Evolutionary conservation across 176 grass and related monocot species (phyloP).

Genomic region (Poa pratensis): DNA sequence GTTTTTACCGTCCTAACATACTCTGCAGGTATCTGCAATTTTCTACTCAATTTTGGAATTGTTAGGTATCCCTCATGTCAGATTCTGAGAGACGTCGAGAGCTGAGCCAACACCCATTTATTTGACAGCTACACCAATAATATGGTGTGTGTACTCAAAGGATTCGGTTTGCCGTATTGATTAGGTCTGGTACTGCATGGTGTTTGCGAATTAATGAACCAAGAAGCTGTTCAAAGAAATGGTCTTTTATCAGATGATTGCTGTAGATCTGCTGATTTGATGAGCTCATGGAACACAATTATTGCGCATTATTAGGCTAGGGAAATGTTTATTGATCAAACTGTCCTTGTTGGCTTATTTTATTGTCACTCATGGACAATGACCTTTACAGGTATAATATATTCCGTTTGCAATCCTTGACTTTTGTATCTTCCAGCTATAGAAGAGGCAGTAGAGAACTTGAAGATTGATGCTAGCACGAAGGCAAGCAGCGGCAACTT

Average conservation of each 20-base stretch:
- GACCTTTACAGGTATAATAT: conserved; percentile 38
- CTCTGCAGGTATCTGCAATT: conserved; percentile 8
- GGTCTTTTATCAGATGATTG: conserved; percentile 23
- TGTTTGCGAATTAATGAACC: conserved; percentile 18
- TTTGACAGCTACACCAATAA: conserved; percentile 44
- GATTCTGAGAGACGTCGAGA: conserved; percentile 46
- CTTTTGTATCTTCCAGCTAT: conserved; percentile 65
- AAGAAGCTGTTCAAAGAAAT: conserved; percentile 11
- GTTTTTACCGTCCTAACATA: conserved; percentile 22
- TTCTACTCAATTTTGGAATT: conserved; percentile 26
- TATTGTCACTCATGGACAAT: conserved; percentile 41
- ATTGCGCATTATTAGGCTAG: conserved; percentile 35
- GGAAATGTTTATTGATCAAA: conserved; percentile 43
- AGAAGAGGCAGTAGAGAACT: conserved; percentile 61
- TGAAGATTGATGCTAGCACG: conserved; percentile 70
- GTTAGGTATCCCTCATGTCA: conserved; percentile 39
- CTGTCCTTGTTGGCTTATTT: conserved; percentile 40
- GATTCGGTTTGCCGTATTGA: conserved; percentile 19
- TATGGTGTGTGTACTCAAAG: conserved; percentile 31
- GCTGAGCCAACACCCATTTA: conserved; percentile 49
- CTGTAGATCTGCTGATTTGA: conserved; percentile 31
- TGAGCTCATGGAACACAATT: conserved; percentile 34
- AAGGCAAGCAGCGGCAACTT: conserved; percentile 64
- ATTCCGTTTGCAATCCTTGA: conserved; percentile 65
- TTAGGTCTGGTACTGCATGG: conserved; percentile 29